These are phyloP conservation scores for Serendipita sp. DNA, from an alignment of 768 basidiomycete genomes.

Conservation along the genomic window DNA sequence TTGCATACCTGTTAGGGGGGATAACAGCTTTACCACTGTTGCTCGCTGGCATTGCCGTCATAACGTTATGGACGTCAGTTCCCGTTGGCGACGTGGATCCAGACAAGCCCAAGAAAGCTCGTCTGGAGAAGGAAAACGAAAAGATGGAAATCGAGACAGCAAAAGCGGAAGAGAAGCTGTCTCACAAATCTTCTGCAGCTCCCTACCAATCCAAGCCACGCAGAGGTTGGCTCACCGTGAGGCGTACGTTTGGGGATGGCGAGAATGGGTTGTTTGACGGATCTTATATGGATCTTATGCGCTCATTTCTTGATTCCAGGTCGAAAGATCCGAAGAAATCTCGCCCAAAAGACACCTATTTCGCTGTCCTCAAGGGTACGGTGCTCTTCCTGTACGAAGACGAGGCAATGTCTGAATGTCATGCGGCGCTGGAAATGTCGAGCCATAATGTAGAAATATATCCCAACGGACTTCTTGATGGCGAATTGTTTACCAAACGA, in stretches of 20 bases:
- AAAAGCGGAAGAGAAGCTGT: slow-evolving; percentile 20
- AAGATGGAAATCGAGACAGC: slow-evolving; percentile 13
- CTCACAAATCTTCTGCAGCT: slow-evolving; percentile 18
- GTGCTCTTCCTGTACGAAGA: slow-evolving; percentile 90
- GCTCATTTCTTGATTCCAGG: slow-evolving; percentile 63
- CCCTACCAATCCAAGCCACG: slow-evolving; percentile 39
- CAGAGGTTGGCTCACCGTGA: slow-evolving; percentile 72
- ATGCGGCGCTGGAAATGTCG: slow-evolving; percentile 75
- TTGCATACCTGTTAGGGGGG: slow-evolving; percentile 82
- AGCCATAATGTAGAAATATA: slow-evolving; percentile 62
- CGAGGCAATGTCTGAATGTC: slow-evolving; percentile 79
- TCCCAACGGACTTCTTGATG: slow-evolving; percentile 60
- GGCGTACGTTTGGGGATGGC: slow-evolving; percentile 49
- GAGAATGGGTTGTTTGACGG: slow-evolving; percentile 39
- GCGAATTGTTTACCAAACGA: slow-evolving; percentile 79
- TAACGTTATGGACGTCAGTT: slow-evolving; percentile 71
- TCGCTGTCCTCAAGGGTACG: slow-evolving; percentile 78
- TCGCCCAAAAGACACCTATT: slow-evolving; percentile 86
- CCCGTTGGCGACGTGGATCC: slow-evolving; percentile 49
- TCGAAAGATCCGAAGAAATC: slow-evolving; percentile 74
- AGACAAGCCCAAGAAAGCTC: slow-evolving; percentile 23
- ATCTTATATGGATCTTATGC: slow-evolving; percentile 65
- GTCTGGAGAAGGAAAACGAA: slow-evolving; percentile 16
- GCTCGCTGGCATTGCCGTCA: slow-evolving; percentile 27
- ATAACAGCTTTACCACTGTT: slow-evolving; percentile 78